phyloP scores from a whole-genome alignment of 2,329 filamentous ascomycete genomes.

The Pyricularia sp. region DNA sequence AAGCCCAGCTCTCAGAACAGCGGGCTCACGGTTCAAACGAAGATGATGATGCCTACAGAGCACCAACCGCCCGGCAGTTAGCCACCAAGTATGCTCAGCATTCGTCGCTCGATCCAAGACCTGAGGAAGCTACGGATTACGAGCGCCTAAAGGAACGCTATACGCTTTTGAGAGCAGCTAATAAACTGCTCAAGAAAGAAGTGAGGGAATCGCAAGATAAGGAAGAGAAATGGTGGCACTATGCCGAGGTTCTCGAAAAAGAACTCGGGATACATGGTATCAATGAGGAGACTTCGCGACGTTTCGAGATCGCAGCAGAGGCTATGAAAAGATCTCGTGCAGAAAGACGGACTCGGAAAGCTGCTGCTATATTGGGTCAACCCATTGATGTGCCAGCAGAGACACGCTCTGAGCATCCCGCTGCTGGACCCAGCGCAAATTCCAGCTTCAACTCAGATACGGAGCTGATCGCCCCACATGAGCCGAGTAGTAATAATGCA shows the following conservation, averaged over 20 bases:
- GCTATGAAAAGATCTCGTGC: neutral
- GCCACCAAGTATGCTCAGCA: neutral
- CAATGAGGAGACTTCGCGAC: neutral
- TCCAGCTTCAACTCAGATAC: neutral
- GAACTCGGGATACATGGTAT: neutral
- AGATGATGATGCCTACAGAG: neutral
- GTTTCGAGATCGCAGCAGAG: neutral
- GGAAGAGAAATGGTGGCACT: neutral
- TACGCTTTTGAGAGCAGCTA: neutral
- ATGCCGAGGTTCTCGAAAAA: slow-evolving; percentile 7
- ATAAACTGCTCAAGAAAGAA: neutral
- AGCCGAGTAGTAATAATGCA: neutral
- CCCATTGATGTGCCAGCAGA: neutral
- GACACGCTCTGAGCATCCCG: neutral
- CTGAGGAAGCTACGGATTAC: too few species aligned
- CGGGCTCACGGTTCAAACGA: neutral
- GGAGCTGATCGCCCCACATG: too few species aligned
- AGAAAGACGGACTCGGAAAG: neutral
- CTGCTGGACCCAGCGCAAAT: neutral
- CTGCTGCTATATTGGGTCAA: neutral
- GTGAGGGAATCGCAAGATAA: neutral
- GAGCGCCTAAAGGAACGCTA: neutral
- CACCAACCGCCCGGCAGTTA: neutral
- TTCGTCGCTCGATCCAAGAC: neutral
- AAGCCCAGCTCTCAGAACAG: neutral